Conservation (phyloP, 2,329 filamentous ascomycete genomes). For the Colletotrichum phormii region DNA sequence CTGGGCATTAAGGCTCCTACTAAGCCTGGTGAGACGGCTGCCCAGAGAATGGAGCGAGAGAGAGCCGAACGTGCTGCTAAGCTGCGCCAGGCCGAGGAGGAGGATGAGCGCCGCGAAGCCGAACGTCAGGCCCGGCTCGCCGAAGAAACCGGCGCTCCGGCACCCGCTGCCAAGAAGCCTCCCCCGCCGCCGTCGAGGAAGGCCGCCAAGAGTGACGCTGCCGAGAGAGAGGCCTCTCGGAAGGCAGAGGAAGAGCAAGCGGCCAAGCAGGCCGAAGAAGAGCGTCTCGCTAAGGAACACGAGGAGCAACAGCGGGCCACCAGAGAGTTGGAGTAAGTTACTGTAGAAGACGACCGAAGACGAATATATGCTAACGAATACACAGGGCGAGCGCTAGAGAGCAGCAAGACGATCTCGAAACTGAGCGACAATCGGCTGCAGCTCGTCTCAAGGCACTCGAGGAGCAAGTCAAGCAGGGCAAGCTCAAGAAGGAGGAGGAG, state of each 20-base stretch:
- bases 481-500: conserved; percentile 96
- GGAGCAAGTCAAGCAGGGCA: conserved; percentile 92
- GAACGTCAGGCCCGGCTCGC: conserved; percentile 87
- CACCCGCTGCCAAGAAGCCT: conserved; percentile 73
- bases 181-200: conserved; percentile 87
- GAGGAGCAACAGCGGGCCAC: conserved; percentile 80
- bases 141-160: conserved; percentile 77
- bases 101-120: conserved; percentile 88
- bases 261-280: conserved; percentile 72
- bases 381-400: conserved; percentile 76
- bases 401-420: conserved; percentile 84
- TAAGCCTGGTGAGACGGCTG: conserved; percentile 82
- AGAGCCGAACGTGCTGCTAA: conserved; percentile 88
- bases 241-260: conserved; percentile 68
- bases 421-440: conserved; percentile 83
- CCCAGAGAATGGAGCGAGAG: conserved; percentile 90
- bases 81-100: conserved; percentile 89
- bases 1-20: conserved; percentile 87
- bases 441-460: conserved; percentile 89
- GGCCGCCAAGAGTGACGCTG: conserved; percentile 69
- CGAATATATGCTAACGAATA: conserved; percentile 42
- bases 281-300: conserved; percentile 77
- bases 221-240: conserved; percentile 64
- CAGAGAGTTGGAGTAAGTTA: conserved; percentile 83
- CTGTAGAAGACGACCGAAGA: conserved; percentile 32